Base-by-base conservation (phyloP, 2,329 filamentous ascomycete species). In the Diaporthe longicolla region DNA sequence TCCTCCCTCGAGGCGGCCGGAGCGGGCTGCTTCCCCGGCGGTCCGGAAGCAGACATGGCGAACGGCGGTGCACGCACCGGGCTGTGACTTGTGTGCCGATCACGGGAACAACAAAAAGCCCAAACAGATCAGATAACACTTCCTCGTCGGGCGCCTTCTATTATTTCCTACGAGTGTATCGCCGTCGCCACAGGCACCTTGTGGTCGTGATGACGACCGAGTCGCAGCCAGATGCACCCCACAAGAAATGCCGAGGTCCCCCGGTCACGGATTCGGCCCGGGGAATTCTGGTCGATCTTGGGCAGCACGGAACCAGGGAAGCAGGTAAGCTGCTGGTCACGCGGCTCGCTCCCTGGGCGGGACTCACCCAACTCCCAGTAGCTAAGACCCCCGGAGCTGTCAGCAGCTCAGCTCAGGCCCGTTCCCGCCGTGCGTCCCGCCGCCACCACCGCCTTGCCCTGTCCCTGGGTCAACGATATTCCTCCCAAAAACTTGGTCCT, bases 261-360 rank as follows among this genome's bases (percentile, higher is more conserved):
- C 48, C 48, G 63, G 63, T 40, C 63, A 37, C 63, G 63, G 63
- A 40, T 21, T 68, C 63, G 63, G 63, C 29, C 63, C 63, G 63
- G 63, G 48, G 48, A 11, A 15, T 11, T n/a, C 3, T 17, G 40
- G 59, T 11, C 17, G 59, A 48, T 52, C 45, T 52, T 48, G 43
- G 45, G 32, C 3, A 1, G 7, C 3, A 19, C 40, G 40, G 40
- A 43, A 43, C 40, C 40, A 50, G 61, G 61, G 43, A 32, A 17
- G 11, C 21, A 19, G 7, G 11, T 40, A 17, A 17, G 15, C 15
- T 17, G 43, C 19, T 48, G 45, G 19, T 48, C 45, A 48, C 45
- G 45, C 45, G 45, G 19, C 40, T 17, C 15, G 40, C 37, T 37
- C 37, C 37, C 37, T 43, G 15, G 6, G 37, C 37, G 37, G 37